Conservation (phyloP, 257 asterid species). For the Cynanchum wilfordii region DNA sequence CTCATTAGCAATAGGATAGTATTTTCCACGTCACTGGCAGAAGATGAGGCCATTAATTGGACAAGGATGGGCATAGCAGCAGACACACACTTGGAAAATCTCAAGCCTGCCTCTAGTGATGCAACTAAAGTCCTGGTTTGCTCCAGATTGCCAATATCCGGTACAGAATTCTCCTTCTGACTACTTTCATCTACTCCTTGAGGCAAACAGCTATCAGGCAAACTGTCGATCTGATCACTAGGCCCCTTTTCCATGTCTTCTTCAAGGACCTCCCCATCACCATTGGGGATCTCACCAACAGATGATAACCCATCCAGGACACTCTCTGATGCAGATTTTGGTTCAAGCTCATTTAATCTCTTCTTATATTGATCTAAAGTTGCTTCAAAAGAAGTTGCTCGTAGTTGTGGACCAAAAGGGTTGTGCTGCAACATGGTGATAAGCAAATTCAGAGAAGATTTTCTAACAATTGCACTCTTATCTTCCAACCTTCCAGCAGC, state of each 20-base stretch:
- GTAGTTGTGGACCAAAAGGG: slow-evolving; percentile 96
- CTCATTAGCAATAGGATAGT: slow-evolving; percentile 93
- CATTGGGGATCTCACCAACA: slow-evolving; percentile 45
- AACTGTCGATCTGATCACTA: slow-evolving; percentile 42
- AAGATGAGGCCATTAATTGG: slow-evolving; percentile 96
- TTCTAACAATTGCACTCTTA: slow-evolving; percentile 96
- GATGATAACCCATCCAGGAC: slow-evolving; percentile 38
- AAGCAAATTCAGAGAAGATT: slow-evolving; percentile 86
- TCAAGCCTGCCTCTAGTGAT: slow-evolving; percentile 87
- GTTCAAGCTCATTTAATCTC: slow-evolving; percentile 64
- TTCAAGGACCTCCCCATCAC: slow-evolving; percentile 48
- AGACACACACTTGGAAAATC: slow-evolving; percentile 77
- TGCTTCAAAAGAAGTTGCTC: slow-evolving; percentile 81
- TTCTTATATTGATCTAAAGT: slow-evolving; percentile 92
- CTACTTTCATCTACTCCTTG: slow-evolving; percentile 30
- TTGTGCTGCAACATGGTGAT: slow-evolving; percentile 95
- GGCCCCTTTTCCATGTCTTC: slow-evolving; percentile 37
- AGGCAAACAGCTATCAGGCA: slow-evolving; percentile 65
- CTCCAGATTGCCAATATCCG: slow-evolving; percentile 90
- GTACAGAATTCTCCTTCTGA: slow-evolving; percentile 56
- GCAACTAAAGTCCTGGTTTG: slow-evolving; percentile 95
- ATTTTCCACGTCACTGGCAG: slow-evolving; percentile 92
- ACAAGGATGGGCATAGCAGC: slow-evolving; percentile 77
- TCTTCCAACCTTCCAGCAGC: slow-evolving; percentile 97
- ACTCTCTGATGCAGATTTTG: slow-evolving; percentile 37